Conservation (phyloP, 2,329 filamentous ascomycete species). For the Calonectria fujianensis region DNA sequence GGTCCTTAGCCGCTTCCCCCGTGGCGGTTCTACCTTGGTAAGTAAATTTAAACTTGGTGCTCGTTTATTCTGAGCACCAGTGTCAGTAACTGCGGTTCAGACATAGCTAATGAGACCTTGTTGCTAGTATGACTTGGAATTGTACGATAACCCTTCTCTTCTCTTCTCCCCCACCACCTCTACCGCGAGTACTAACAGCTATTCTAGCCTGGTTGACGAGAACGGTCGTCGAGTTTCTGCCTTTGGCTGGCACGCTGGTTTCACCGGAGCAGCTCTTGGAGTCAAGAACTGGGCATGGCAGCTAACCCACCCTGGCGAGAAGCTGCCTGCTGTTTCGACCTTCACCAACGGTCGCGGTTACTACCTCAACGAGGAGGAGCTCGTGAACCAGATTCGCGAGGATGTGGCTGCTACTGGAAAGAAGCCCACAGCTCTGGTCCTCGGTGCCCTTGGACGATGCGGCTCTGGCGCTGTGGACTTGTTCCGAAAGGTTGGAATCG, state of each 20-base stretch:
- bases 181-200: not conserved
- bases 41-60: not conserved
- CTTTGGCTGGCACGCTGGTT: slow-evolving; percentile 86
- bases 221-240: slow-evolving; percentile 58
- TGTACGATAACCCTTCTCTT: not conserved
- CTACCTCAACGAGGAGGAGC: not conserved
- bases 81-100: not conserved
- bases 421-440: not conserved
- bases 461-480: not conserved
- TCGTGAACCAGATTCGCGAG: not conserved
- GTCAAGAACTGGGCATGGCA: slow-evolving; percentile 91
- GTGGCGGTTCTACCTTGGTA: slow-evolving; percentile 68
- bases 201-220: not conserved
- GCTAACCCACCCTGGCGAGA: slow-evolving; percentile 80
- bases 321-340: slow-evolving; percentile 67
- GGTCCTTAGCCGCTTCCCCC: slow-evolving; percentile 86
- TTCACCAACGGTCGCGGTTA: not conserved
- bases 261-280: slow-evolving; percentile 83
- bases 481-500: not conserved
- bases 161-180: not conserved
- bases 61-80: not conserved
- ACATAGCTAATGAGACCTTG: not conserved
- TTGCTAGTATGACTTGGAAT: not conserved
- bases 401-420: not conserved
- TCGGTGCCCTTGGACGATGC: not conserved